phyloP scores from a whole-genome alignment of 805 yeast genomes.

The Kazachstania taianensis region DNA sequence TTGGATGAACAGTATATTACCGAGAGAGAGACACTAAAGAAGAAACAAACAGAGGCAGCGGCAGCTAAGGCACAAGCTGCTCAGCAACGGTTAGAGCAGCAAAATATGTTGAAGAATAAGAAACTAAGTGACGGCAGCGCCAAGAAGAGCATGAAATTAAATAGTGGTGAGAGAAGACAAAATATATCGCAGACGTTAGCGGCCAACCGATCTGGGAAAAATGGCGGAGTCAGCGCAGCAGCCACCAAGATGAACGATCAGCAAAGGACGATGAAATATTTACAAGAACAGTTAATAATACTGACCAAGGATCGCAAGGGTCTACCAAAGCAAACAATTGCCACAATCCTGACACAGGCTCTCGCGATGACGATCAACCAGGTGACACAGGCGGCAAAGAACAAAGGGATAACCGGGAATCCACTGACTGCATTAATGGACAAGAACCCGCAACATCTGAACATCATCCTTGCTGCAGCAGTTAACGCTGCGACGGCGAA shows the following conservation, averaged over 20 bases:
- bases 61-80: conserved; percentile 51
- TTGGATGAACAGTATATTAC: conserved; percentile 75
- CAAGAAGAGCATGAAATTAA: conserved; percentile 7
- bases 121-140: conserved; percentile 14
- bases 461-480: conserved; percentile 69
- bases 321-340: conserved; percentile 70
- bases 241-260: conserved; percentile 27
- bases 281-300: conserved; percentile 77
- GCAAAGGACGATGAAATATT: conserved; percentile 57
- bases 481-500: conserved; percentile 65
- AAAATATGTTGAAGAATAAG: conserved; percentile 33
- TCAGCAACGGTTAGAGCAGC: conserved; percentile 42
- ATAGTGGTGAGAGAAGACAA: conserved; percentile 23
- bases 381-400: conserved; percentile 79
- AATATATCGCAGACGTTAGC: conserved; percentile 28
- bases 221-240: background rate
- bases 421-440: conserved; percentile 71
- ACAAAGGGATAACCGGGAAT: conserved; percentile 69
- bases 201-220: conserved; percentile 20
- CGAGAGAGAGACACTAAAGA: conserved; percentile 69
- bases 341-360: conserved; percentile 80
- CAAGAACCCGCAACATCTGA: conserved; percentile 70
- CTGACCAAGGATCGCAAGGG: conserved; percentile 71
- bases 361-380: conserved; percentile 89
- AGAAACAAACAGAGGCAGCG: conserved; percentile 55